Evolutionary conservation across 2,329 filamentous ascomycete species (phyloP).

Genomic region (Fusarium robinianum): DNA sequence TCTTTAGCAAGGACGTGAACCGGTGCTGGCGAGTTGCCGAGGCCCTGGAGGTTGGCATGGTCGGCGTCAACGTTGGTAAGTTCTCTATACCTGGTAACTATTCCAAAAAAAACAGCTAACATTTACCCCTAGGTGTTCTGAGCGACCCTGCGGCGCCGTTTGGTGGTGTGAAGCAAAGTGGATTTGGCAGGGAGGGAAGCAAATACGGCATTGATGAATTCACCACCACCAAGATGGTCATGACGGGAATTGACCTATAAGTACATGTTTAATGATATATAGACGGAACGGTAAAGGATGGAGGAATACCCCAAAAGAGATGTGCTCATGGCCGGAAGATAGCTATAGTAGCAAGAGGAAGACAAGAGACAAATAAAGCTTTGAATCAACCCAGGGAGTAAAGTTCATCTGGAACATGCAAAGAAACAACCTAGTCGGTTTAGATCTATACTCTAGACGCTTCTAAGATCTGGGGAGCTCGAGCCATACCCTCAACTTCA

Average conservation of each 20-base stretch:
- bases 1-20: slow-evolving; percentile 58
- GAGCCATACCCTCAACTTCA: no score
- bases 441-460: no score
- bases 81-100: not conserved
- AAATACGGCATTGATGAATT: slow-evolving; percentile 76
- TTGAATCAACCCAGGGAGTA: not conserved
- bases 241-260: slow-evolving; percentile 36
- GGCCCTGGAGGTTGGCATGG: slow-evolving; percentile 52
- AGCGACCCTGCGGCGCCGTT: slow-evolving; percentile 63
- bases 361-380: slow-evolving; percentile 3
- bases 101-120: slow-evolving; percentile 16
- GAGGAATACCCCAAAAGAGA: slow-evolving; percentile 29
- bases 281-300: slow-evolving; percentile 9
- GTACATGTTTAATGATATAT: slow-evolving; percentile 5
- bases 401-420: no score
- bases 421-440: no score
- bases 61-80: slow-evolving; percentile 41
- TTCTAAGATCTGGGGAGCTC: no score
- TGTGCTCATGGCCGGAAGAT: slow-evolving; percentile 3
- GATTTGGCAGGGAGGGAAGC: slow-evolving; percentile 75
- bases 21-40: slow-evolving; percentile 50
- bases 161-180: slow-evolving; percentile 77
- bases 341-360: slow-evolving; percentile 1
- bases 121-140: slow-evolving; percentile 44
- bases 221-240: slow-evolving; percentile 64